Conservation (phyloP, 1,284 basidiomycete species). For the Tausonia pullulans region DNA sequence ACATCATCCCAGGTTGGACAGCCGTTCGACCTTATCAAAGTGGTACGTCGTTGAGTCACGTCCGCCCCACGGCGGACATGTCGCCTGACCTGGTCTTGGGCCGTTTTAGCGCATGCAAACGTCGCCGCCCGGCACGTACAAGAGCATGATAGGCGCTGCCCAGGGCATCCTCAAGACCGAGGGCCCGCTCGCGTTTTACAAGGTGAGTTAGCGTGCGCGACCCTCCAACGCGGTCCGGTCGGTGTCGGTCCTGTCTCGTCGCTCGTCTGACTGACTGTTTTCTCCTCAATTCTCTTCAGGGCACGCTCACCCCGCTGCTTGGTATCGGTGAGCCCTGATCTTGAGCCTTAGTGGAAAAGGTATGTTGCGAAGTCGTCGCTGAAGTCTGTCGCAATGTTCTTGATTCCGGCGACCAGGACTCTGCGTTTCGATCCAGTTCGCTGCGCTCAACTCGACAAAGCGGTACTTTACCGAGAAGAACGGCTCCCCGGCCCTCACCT, state of each 20-base stretch:
- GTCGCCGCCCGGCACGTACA: constrained; percentile 77
- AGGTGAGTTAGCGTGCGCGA: constrained; percentile 42
- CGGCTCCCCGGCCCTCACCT: constrained; percentile 12
- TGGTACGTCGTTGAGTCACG: constrained; percentile 1
- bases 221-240: not conserved
- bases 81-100: not conserved
- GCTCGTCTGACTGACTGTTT: not conserved
- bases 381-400: constrained; percentile 21
- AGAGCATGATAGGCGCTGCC: constrained; percentile 79
- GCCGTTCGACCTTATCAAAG: constrained; percentile 17
- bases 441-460: constrained; percentile 78
- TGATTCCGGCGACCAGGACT: constrained; percentile 26
- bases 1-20: constrained; percentile 8
- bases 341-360: not conserved
- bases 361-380: not conserved
- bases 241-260: not conserved
- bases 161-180: constrained; percentile 78
- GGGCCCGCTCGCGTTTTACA: constrained; percentile 91
- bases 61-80: not conserved
- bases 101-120: constrained; percentile 72
- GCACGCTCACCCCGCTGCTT: constrained; percentile 81
- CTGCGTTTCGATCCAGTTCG: constrained; percentile 96
- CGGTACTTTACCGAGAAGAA: constrained; percentile 63
- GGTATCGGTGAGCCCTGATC: constrained; percentile 63
- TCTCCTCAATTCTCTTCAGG: constrained; percentile 41